Conservation (phyloP, 495 filamentous ascomycete genomes). For the Talaromyces stipitatus region DNA sequence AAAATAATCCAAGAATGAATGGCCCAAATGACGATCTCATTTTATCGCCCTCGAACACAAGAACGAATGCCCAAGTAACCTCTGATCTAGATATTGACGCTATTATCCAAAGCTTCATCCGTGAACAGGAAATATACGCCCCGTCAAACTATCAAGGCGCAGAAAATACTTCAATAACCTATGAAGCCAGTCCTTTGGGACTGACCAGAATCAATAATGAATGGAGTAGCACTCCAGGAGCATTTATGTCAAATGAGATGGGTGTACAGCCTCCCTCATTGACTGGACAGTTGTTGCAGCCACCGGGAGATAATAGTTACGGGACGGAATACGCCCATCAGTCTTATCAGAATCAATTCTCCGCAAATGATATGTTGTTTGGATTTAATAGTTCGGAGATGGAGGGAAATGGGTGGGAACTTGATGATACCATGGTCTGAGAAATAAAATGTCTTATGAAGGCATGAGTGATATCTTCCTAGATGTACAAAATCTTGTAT, state of each 20-base stretch:
- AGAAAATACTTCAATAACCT: neutral
- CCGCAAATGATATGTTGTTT: slow-evolving; percentile 18
- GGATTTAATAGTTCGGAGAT: slow-evolving; percentile 15
- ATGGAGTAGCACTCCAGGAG: neutral
- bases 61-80: slow-evolving; percentile 6
- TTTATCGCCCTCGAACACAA: neutral
- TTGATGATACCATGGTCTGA: neutral
- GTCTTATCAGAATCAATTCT: neutral
- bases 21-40: neutral
- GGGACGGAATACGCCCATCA: neutral
- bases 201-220: neutral
- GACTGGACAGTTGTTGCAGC: neutral
- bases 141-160: neutral
- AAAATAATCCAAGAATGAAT: neutral
- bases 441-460: neutral
- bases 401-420: slow-evolving; percentile 2
- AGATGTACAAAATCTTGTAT: too few species aligned
- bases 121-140: neutral
- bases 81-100: slow-evolving; percentile 24
- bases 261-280: neutral
- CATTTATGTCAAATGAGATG: neutral
- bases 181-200: neutral
- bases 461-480: too few species aligned
- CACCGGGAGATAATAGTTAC: neutral
- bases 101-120: slow-evolving; percentile 26